Evolutionary conservation across 2,329 filamentous ascomycete genomes (phyloP).

Genomic region (Venturia carpophila): DNA sequence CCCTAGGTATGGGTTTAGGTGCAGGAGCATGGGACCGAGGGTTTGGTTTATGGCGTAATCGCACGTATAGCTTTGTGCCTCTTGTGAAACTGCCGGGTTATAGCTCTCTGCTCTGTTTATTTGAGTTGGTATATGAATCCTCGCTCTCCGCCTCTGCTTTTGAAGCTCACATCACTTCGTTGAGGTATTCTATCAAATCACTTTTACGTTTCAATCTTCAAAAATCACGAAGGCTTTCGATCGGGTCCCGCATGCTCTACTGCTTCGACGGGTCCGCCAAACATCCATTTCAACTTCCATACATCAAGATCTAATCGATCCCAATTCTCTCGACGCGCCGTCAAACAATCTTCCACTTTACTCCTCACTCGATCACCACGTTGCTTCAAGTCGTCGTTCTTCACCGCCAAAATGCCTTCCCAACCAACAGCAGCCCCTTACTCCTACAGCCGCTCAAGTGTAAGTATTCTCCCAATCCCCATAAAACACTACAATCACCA

Average conservation of each 20-base stretch:
- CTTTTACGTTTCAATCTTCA: not conserved
- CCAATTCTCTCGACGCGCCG: not conserved
- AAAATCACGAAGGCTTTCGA: not conserved
- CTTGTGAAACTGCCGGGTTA: slow-evolving; percentile 4
- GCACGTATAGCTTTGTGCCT: slow-evolving; percentile 8
- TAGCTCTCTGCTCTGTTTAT: not conserved
- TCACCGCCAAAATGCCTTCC: slow-evolving; percentile 1
- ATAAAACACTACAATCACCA: not conserved
- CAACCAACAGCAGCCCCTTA: slow-evolving; percentile 7
- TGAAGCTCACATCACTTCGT: not conserved
- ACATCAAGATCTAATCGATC: not conserved
- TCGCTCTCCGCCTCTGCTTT: not conserved
- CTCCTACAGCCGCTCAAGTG: slow-evolving; percentile 10
- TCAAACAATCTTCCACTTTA: not conserved
- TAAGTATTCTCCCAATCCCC: not conserved
- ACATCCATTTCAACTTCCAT: not conserved
- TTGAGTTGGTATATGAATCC: not conserved
- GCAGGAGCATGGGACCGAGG: slow-evolving; percentile 6
- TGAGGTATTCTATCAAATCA: not conserved
- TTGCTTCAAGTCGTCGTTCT: not conserved
- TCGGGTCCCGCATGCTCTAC: not conserved
- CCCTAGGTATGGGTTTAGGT: not conserved
- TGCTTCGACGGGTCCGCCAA: not conserved
- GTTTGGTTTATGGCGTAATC: slow-evolving; percentile 10
- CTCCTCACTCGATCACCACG: not conserved